Base-by-base conservation (phyloP, 345 rosid species). In the Gossypium stocksii region DNA sequence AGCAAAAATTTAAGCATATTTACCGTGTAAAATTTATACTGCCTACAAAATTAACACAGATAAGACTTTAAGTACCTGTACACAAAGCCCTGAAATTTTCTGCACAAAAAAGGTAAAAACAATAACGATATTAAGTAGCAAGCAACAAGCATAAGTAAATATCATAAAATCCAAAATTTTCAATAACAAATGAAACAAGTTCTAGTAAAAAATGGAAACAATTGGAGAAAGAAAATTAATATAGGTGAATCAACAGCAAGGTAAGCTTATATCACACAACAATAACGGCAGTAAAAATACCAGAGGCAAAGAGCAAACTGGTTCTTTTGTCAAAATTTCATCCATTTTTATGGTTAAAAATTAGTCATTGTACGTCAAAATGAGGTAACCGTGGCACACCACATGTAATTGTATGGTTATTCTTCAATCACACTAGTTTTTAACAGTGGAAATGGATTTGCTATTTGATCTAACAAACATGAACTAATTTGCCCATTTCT, bases 1-100 rank as follows among this genome's bases (percentile, higher is more conserved):
- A 49, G 44, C 22, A 23, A 49, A 57, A 66, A 52, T 20, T 3
- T 16, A 60, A 75, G 41, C 73, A 63, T 23, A 45, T 56, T 27
- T 20, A 57, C 3, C 2, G 25, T 17, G 2, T 22, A 62, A 54
- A 51, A 7, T 41, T 53, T 6, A 64, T n/a, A 66, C 14, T 14
- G 20, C 46, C 29, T 23, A 34, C n/a, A 44, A 66, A 72, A n/a
- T 8, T 0, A 71, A 59, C 60, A 45, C 53, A 20, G 71, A 76
- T 22, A 65, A 46, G 54, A 56, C 14, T 45, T 34, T 66, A 86
- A 46, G 77, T 86, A 94, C 97, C 97, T 85, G 97, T 93, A 88
- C 97, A 95, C 84, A 93, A 82, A 43, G 97, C 90, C 86, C 98
- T 88, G 86, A 95, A 95, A 85, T 95, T 95, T 85, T 88, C 99